A percentile compares a stretch with the other conserved stretches of the same genome.
phyloP scores from a whole-genome alignment of 441 rosid genomes.

The Francoa sonchifolia region DNA sequence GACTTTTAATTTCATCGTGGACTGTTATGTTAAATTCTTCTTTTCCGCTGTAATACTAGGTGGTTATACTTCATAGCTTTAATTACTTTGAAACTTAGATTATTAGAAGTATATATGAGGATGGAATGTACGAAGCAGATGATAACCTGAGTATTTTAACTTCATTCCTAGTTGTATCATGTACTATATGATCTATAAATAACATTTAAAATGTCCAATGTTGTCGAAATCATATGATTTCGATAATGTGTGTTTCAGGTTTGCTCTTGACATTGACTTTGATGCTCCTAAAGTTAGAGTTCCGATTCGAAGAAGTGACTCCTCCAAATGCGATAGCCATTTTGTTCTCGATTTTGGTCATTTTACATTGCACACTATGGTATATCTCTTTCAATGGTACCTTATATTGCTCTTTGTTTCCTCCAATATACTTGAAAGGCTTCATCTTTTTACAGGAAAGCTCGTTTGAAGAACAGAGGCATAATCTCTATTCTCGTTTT shows the following conservation, averaged over 20 bases:
- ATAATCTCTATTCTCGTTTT: conserved; percentile 81
- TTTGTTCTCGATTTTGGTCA: conserved; percentile 97
- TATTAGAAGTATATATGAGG: too few species aligned
- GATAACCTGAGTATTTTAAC: too few species aligned
- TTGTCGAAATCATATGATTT: too few species aligned
- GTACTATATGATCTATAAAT: too few species aligned
- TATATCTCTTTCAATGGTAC: conserved; percentile 24
- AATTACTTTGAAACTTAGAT: too few species aligned
- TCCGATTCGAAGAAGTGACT: conserved; percentile 61
- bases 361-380: conserved; percentile 80
- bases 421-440: conserved; percentile 17
- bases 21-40: too few species aligned
- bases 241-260: conserved; percentile 59
- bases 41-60: too few species aligned
- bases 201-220: too few species aligned
- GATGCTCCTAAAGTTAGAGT: conserved; percentile 98
- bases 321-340: conserved; percentile 59
- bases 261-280: conserved; percentile 95
- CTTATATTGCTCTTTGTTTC: conserved; percentile 11
- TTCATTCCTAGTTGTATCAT: too few species aligned
- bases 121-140: too few species aligned
- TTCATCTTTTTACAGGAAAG: conserved; percentile 47
- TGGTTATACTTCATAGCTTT: too few species aligned
- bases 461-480: conserved; percentile 64
- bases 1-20: too few species aligned